phyloP scores from a whole-genome alignment of 75 land plant genomes.

The Sequoia sempervirens region DNA sequence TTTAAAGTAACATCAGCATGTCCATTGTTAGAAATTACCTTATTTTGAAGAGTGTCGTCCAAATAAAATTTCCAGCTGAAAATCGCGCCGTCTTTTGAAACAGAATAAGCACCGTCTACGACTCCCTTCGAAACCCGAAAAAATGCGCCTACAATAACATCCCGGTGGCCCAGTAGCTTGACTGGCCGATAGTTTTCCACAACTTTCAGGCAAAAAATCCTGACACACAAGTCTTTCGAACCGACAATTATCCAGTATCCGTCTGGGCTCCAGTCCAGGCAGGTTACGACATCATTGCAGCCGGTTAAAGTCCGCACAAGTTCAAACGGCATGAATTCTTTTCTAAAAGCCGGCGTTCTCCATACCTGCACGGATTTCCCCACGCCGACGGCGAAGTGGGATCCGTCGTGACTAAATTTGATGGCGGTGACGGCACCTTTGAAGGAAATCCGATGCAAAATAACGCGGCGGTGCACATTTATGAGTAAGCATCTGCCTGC shows the following conservation, averaged over 20 bases:
- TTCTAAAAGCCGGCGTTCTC: slow-evolving; percentile 75
- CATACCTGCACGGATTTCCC: slow-evolving; percentile 83
- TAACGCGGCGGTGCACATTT: slow-evolving; percentile 61
- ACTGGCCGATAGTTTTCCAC: slow-evolving; percentile 36
- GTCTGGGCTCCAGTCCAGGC: slow-evolving; percentile 81
- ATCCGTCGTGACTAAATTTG: slow-evolving; percentile 71
- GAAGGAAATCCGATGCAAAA: slow-evolving; percentile 80
- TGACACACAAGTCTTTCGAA: slow-evolving; percentile 72
- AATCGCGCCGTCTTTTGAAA: slow-evolving; percentile 73
- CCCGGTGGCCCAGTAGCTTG: slow-evolving; percentile 71
- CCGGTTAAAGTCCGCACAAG: slow-evolving; percentile 58
- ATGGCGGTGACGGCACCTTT: slow-evolving; percentile 60
- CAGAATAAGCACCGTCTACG: slow-evolving; percentile 49
- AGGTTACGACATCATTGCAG: slow-evolving; percentile 49
- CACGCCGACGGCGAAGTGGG: slow-evolving; percentile 66
- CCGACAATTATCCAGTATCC: slow-evolving; percentile 76
- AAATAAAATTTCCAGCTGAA: slow-evolving; percentile 57
- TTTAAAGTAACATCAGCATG: background rate
- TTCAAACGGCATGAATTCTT: slow-evolving; percentile 78
- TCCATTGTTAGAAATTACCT: too few species aligned
- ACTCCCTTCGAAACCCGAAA: slow-evolving; percentile 39
- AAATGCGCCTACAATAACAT: slow-evolving; percentile 58
- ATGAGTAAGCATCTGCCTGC: slow-evolving; percentile 51
- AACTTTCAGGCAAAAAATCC: slow-evolving; percentile 42
- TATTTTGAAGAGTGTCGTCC: background rate